Evolutionary conservation across 352 stramenopile genomes (phyloP).

Genomic region (Pythium aphanidermatum): DNA sequence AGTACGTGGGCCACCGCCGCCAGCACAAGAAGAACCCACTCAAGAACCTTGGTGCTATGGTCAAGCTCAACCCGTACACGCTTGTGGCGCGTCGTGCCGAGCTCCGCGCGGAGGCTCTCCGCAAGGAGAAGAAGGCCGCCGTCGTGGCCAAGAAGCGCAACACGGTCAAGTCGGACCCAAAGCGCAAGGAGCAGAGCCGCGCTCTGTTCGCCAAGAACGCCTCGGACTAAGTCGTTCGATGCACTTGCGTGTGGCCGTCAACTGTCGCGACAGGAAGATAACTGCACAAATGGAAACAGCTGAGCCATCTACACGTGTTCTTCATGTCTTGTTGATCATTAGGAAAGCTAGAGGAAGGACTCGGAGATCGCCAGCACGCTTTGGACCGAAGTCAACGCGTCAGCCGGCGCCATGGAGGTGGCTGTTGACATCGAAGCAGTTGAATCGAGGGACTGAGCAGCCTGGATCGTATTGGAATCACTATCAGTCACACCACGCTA

Average conservation of each 20-base stretch:
- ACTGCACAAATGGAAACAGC: too few relatives aligned
- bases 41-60: slow-evolving; percentile 92
- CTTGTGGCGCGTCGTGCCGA: slow-evolving; percentile 89
- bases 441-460: too few relatives aligned
- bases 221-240: slow-evolving; percentile 54
- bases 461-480: neutral
- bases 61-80: slow-evolving; percentile 97
- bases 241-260: neutral
- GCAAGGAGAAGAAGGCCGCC: slow-evolving; percentile 87
- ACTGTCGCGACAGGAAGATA: neutral
- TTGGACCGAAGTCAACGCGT: too few relatives aligned
- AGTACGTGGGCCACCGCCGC: slow-evolving; percentile 85
- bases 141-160: slow-evolving; percentile 83
- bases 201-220: slow-evolving; percentile 79
- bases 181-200: slow-evolving; percentile 70
- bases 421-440: too few relatives aligned
- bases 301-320: too few relatives aligned
- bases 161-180: slow-evolving; percentile 70
- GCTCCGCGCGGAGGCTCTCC: slow-evolving; percentile 77
- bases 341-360: too few relatives aligned
- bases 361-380: too few relatives aligned
- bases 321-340: too few relatives aligned
- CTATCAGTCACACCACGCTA: neutral
- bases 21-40: slow-evolving; percentile 98
- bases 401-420: too few relatives aligned